These are phyloP conservation scores for Potentilla sterilis DNA, from an alignment of 306 rosid genomes.

Conservation along the genomic window DNA sequence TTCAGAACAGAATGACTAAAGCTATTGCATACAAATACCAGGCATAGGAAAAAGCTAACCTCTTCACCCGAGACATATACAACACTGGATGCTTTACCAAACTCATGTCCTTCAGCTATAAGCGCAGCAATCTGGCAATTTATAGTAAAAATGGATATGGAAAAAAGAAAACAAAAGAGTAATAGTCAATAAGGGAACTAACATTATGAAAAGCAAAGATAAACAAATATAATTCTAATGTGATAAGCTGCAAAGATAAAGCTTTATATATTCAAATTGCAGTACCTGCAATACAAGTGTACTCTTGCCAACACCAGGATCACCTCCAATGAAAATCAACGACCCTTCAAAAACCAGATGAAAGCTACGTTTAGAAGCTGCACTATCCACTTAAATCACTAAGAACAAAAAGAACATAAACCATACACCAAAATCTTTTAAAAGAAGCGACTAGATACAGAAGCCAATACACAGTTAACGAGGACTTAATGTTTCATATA, in stretches of 20 bases:
- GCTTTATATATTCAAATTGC: not conserved
- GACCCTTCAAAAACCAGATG: conserved; percentile 64
- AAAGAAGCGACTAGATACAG: not conserved
- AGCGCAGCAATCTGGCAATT: conserved; percentile 68
- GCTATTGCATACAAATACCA: not conserved
- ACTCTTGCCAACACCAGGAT: conserved; percentile 98
- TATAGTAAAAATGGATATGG: conserved; percentile 24
- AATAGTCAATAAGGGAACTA: not conserved
- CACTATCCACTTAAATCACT: not conserved
- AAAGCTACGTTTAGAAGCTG: conserved; percentile 18
- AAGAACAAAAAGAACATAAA: conserved; percentile 4
- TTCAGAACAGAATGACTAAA: not conserved
- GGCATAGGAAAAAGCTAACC: conserved; percentile 40
- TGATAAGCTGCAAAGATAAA: not conserved
- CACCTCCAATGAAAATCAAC: conserved; percentile 83
- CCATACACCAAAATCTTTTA: conserved; percentile 13
- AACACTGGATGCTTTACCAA: conserved; percentile 47
- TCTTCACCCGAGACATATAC: conserved; percentile 96
- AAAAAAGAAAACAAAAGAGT: conserved; percentile 10
- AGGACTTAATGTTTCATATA: not conserved
- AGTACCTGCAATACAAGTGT: conserved; percentile 89
- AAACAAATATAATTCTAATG: not conserved
- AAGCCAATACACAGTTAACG: not conserved
- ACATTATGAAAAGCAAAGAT: not conserved
- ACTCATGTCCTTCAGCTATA: conserved; percentile 53